Evolutionary conservation across 192 early-diverging fungal genomes (phyloP).

Genomic region (Hyaloraphidium curvatum): DNA sequence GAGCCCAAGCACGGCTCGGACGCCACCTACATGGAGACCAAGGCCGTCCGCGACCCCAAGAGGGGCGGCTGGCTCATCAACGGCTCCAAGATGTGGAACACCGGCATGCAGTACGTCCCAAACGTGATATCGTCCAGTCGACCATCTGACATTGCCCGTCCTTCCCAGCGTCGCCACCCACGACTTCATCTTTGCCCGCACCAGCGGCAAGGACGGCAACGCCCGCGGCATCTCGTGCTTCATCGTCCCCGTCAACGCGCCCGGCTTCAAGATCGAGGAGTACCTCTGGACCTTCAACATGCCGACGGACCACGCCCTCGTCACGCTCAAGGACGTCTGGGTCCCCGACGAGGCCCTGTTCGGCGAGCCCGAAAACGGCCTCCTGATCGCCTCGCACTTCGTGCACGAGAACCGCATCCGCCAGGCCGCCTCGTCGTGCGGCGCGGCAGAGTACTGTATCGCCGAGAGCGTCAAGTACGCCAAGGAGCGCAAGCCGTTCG

Average conservation of each 20-base stretch:
- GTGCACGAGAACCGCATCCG: slow-evolving; percentile 2
- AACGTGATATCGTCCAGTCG: too few species aligned
- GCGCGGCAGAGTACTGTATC: neutral
- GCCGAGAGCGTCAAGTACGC: slow-evolving; percentile 3
- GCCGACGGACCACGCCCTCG: neutral
- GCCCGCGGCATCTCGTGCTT: neutral
- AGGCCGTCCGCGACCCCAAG: slow-evolving; percentile 49
- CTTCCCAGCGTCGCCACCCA: slow-evolving; percentile 3
- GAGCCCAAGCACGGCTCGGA: slow-evolving; percentile 97
- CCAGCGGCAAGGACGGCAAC: slow-evolving; percentile 2
- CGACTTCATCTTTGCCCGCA: neutral
- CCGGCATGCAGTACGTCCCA: slow-evolving; percentile 21
- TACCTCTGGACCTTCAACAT: slow-evolving; percentile 4
- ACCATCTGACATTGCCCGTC: too few species aligned
- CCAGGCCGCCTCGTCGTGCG: neutral
- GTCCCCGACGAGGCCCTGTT: neutral
- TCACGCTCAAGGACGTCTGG: slow-evolving; percentile 1
- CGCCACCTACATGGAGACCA: slow-evolving; percentile 82
- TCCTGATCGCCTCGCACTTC: neutral
- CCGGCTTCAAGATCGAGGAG: slow-evolving; percentile 1
- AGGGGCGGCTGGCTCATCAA: slow-evolving; percentile 50
- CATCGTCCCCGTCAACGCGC: slow-evolving; percentile 1
- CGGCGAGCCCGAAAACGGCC: neutral
- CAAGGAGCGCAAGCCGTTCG: slow-evolving; percentile 1
- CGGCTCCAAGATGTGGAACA: slow-evolving; percentile 97